A percentile compares a stretch with the other conserved stretches of the same genome.
These are phyloP conservation scores for Verticillium nonalfalfae DNA, from an alignment of 2,329 filamentous ascomycete species.

Conservation along the genomic window DNA sequence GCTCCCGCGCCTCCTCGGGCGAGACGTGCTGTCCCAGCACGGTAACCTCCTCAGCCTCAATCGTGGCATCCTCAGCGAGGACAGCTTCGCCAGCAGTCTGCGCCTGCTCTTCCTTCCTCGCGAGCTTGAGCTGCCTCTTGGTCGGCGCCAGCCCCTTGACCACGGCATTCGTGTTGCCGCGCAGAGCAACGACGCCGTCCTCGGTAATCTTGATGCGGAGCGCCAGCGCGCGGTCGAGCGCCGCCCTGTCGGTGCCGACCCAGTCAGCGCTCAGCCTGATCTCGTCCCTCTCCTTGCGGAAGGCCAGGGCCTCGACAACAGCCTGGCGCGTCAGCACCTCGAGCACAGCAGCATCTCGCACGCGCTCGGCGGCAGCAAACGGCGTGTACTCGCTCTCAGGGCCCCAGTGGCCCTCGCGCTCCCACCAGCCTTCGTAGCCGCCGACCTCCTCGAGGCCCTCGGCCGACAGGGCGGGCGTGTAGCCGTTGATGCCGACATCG, in stretches of 20 bases:
- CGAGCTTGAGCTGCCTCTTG: slow-evolving; percentile 18
- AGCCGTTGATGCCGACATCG: slow-evolving; percentile 22
- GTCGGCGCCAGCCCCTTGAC: slow-evolving; percentile 20
- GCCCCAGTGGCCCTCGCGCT: slow-evolving; percentile 45
- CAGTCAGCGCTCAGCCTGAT: slow-evolving; percentile 18
- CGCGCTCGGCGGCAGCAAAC: slow-evolving; percentile 33
- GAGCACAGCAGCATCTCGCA: slow-evolving; percentile 35
- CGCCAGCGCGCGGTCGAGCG: not conserved
- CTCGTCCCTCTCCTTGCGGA: slow-evolving; percentile 21
- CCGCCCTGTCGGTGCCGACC: slow-evolving; percentile 19
- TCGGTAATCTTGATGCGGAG: slow-evolving; percentile 18
- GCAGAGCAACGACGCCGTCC: slow-evolving; percentile 32
- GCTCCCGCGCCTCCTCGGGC: slow-evolving; percentile 31
- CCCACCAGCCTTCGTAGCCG: slow-evolving; percentile 46
- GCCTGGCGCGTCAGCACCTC: slow-evolving; percentile 44
- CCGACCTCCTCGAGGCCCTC: slow-evolving; percentile 41
- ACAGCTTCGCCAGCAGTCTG: not conserved
- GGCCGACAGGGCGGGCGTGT: slow-evolving; percentile 39
- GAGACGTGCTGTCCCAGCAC: slow-evolving; percentile 19
- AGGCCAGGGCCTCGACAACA: slow-evolving; percentile 43
- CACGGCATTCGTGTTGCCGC: slow-evolving; percentile 25
- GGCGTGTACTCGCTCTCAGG: slow-evolving; percentile 34
- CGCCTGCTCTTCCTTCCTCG: slow-evolving; percentile 10
- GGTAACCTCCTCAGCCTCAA: slow-evolving; percentile 14
- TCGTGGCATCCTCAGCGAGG: slow-evolving; percentile 13